Evolutionary conservation across 2,329 filamentous ascomycete genomes (phyloP), one percentile per base, ranked within the genome.

Genomic region (Coniochaeta sp.): DNA sequence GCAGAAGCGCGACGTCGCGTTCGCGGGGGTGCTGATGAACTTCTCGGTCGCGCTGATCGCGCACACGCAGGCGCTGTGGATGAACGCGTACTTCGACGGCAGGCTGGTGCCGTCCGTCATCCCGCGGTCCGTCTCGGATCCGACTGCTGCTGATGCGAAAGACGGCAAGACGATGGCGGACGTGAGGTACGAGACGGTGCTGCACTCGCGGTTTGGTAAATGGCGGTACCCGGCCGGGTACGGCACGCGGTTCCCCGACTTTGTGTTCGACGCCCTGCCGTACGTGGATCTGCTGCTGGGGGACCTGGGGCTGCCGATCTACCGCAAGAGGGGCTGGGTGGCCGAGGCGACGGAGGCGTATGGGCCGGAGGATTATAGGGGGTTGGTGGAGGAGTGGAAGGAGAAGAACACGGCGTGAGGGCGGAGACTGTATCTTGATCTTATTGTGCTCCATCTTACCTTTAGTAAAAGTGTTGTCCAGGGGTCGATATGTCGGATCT

Each of bases 241-340:
- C 67, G 88, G 88, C 1, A 77, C 75, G 42, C 80, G 77, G 67
- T 78, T 81, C 61, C 87, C 87, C 0, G 89, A 90, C 69, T 87
- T 92, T 64, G 86, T 90, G 19, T 93, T 93, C 67, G 90, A 95
- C 70, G 82, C 82, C 0, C 70, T 93, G 59, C 89, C 89, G 4
- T 95, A 91, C 61, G 70, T 91, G 19, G 89, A 93, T 71, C 67
- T 87, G 67, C 70, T 93, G 68, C 69, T 90, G 62, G 73, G 75
- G 4, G 89, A 93, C 70, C 66, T 93, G 60, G 88, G 84, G 0
- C 71, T 92, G 59, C 74, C 79, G 19, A 74, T 75, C 16, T 76
- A 81, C 64, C 74, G 84, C 36, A 89, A 88, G 74, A 72, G 77
- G 60, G 78, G 81, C 0, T 76, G 73, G 67, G 66, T 79, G 58